phyloP scores from a whole-genome alignment of 148 eudicot species.

The Nyssa sinensis region DNA sequence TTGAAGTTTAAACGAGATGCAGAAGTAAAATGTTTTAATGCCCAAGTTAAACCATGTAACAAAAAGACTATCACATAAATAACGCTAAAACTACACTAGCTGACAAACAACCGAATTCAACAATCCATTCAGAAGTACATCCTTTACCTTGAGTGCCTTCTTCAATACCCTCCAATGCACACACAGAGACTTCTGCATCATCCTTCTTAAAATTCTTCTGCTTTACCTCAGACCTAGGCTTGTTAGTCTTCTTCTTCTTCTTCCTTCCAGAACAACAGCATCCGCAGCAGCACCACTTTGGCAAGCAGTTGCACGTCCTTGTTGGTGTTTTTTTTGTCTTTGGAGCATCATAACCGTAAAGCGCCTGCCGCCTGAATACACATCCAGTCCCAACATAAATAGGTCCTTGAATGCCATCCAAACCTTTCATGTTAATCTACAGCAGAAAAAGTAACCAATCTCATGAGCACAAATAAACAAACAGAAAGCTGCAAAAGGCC shows the following conservation, averaged over 20 bases:
- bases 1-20: background rate
- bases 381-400: slow-evolving; percentile 38
- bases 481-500: background rate
- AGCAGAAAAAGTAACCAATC: background rate
- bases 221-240: slow-evolving; percentile 5
- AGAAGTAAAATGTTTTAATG: background rate
- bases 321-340: slow-evolving; percentile 23
- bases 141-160: slow-evolving; percentile 15
- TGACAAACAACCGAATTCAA: background rate
- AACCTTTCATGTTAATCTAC: slow-evolving; percentile 35
- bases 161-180: slow-evolving; percentile 1
- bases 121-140: background rate
- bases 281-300: slow-evolving; percentile 23
- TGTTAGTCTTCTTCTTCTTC: slow-evolving; percentile 16
- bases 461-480: background rate
- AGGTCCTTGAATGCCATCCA: slow-evolving; percentile 37
- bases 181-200: background rate
- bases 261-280: slow-evolving; percentile 20
- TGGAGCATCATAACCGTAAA: slow-evolving; percentile 36
- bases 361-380: slow-evolving; percentile 30
- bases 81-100: background rate
- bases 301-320: slow-evolving; percentile 28
- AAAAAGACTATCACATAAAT: background rate
- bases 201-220: background rate
- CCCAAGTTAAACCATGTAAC: background rate